Percentiles rank a stretch among this genome's conserved stretches.
Evolutionary conservation across 164 flowering plant species (phyloP).

Genomic region (Aristolochia contorta): DNA sequence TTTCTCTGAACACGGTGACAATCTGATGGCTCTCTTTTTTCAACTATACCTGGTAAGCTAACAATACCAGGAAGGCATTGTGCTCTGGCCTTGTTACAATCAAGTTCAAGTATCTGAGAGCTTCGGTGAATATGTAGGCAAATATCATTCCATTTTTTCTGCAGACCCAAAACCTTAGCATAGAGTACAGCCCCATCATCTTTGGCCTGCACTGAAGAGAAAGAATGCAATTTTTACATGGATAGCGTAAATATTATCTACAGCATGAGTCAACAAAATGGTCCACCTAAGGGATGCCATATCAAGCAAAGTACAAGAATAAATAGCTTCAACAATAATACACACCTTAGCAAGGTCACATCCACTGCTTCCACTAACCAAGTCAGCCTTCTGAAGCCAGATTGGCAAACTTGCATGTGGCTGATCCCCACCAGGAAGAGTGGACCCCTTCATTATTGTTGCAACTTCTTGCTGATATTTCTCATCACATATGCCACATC

Average conservation of each 20-base stretch:
- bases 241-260: slow-evolving; percentile 3
- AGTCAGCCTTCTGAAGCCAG: slow-evolving; percentile 37
- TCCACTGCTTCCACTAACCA: slow-evolving; percentile 17
- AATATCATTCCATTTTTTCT: slow-evolving; percentile 57
- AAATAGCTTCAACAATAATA: slow-evolving; percentile 6
- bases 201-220: slow-evolving; percentile 79
- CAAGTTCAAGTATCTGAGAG: slow-evolving; percentile 12
- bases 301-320: too few species aligned
- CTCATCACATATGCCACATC: slow-evolving; percentile 38
- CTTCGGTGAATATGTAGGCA: slow-evolving; percentile 43
- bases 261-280: too few species aligned
- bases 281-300: too few species aligned
- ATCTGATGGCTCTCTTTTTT: slow-evolving; percentile 15
- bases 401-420: slow-evolving; percentile 25
- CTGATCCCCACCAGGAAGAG: slow-evolving; percentile 32
- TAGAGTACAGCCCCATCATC: slow-evolving; percentile 38
- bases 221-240: slow-evolving; percentile 20
- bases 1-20: slow-evolving; percentile 7
- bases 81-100: slow-evolving; percentile 12
- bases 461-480: slow-evolving; percentile 51
- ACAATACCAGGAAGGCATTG: slow-evolving; percentile 21
- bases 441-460: slow-evolving; percentile 19
- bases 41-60: slow-evolving; percentile 24
- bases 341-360: slow-evolving; percentile 28
- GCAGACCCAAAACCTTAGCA: slow-evolving; percentile 34